Conservation (phyloP, 805 yeast species). For the Scheffersomyces amazonensis region DNA sequence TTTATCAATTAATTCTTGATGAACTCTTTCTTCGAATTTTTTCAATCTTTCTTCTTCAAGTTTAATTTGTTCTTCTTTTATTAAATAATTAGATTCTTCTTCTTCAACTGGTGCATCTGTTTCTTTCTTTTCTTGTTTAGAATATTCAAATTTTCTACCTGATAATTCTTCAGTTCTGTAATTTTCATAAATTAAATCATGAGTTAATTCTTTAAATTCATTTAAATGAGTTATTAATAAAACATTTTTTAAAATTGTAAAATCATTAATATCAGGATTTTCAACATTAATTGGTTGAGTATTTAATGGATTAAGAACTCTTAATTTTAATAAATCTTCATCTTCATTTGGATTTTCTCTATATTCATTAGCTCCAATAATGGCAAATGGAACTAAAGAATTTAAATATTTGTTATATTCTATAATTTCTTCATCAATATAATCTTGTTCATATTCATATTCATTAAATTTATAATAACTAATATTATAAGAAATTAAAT, state of each 20-base stretch:
- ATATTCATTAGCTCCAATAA: slow-evolving; percentile 66
- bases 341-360: slow-evolving; percentile 38
- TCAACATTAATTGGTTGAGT: slow-evolving; percentile 60
- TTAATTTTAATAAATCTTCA: slow-evolving; percentile 48
- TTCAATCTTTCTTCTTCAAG: slow-evolving; percentile 85
- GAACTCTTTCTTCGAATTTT: slow-evolving; percentile 85
- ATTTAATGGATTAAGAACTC: slow-evolving; percentile 46
- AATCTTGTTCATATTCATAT: slow-evolving; percentile 50
- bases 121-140: background rate
- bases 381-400: slow-evolving; percentile 62
- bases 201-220: slow-evolving; percentile 86
- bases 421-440: slow-evolving; percentile 59
- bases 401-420: slow-evolving; percentile 66
- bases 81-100: slow-evolving; percentile 28
- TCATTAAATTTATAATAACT: slow-evolving; percentile 73
- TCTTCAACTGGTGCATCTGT: slow-evolving; percentile 7
- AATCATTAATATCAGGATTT: slow-evolving; percentile 75
- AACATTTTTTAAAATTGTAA: slow-evolving; percentile 74
- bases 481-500: slow-evolving; percentile 64
- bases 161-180: slow-evolving; percentile 86
- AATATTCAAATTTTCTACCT: slow-evolving; percentile 50
- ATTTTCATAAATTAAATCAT: slow-evolving; percentile 81
- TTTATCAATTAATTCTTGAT: slow-evolving; percentile 77
- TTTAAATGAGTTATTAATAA: slow-evolving; percentile 79
- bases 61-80: slow-evolving; percentile 86